Evolutionary conservation across 2,329 filamentous ascomycete genomes (phyloP).

Genomic region (Nectriaceae sp.): DNA sequence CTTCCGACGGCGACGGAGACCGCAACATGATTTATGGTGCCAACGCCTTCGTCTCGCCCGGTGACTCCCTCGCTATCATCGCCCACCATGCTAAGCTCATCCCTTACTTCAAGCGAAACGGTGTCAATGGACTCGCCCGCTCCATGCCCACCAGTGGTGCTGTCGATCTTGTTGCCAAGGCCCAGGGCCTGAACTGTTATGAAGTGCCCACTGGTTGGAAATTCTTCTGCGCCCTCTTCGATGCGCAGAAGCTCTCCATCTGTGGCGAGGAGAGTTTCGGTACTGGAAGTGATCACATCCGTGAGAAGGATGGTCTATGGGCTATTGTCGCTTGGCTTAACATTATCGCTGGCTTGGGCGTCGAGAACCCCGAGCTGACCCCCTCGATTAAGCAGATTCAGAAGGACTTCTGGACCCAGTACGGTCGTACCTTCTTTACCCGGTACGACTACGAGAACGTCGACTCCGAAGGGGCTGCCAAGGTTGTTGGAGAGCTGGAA

Average conservation of each 20-base stretch:
- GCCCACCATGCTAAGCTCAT: conserved; percentile 95
- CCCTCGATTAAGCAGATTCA: conserved; percentile 97
- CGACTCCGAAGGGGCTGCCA: conserved; percentile 86
- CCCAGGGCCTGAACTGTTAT: conserved; percentile 87
- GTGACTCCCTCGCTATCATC: conserved; percentile 97
- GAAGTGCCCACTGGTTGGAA: conserved; percentile 99
- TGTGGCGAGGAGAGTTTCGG: conserved; percentile 98
- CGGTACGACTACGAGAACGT: conserved; percentile 98
- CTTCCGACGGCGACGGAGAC: conserved; percentile 95
- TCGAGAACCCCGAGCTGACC: conserved; percentile 75
- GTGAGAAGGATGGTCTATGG: conserved; percentile 98
- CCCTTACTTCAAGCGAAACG: conserved; percentile 97
- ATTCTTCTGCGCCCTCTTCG: conserved; percentile 96
- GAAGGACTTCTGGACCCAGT: conserved; percentile 93
- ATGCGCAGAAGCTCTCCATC: conserved; percentile 94
- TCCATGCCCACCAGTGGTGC: conserved; percentile 98
- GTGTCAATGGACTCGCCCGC: conserved; percentile 90
- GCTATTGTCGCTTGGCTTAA: conserved; percentile 97
- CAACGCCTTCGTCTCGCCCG: conserved; percentile 93
- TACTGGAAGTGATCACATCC: conserved; percentile 97
- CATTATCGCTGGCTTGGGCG: conserved; percentile 92
- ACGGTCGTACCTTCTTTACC: conserved; percentile 98
- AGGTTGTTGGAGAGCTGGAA: conserved; percentile 80
- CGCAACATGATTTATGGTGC: conserved; percentile 99
- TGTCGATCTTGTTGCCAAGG: conserved; percentile 93